A percentile compares a stretch with the other conserved stretches of the same genome.
phyloP scores from a whole-genome alignment of 495 filamentous ascomycete species.

The Saxophila tyrrhenica region DNA sequence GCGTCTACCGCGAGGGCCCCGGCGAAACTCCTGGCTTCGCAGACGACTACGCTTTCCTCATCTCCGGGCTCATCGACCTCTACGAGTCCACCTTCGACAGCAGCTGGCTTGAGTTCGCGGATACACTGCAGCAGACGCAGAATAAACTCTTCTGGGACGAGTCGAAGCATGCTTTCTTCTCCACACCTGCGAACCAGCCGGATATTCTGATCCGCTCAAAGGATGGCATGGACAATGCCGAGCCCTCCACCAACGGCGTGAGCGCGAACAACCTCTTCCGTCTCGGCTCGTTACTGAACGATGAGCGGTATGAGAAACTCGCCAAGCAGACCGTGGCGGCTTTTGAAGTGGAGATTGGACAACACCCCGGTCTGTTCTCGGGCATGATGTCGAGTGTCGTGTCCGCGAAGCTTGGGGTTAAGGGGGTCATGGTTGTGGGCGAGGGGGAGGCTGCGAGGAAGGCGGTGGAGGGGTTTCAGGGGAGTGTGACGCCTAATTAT shows the following conservation, averaged over 20 bases:
- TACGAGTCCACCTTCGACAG: constrained; percentile 83
- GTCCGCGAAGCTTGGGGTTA: constrained; percentile 50
- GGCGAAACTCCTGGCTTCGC: constrained; percentile 71
- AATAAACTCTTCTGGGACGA: constrained; percentile 34
- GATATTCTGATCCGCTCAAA: constrained; percentile 82
- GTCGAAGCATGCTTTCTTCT: constrained; percentile 67
- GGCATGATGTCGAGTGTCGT: constrained; percentile 68
- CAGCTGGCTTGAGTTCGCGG: constrained; percentile 68
- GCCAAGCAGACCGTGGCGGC: constrained; percentile 67
- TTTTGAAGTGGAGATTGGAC: constrained; percentile 80
- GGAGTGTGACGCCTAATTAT: constrained; percentile 14
- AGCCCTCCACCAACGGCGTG: constrained; percentile 79
- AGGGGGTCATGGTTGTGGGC: constrained; percentile 29
- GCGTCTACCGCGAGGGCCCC: constrained; percentile 65
- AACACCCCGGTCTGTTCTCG: constrained; percentile 82
- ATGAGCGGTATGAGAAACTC: constrained; percentile 32
- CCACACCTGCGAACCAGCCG: constrained; percentile 53
- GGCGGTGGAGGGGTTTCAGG: constrained; percentile 19
- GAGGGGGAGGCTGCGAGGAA: constrained; percentile 23
- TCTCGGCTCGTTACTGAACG: constrained; percentile 57
- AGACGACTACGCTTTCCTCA: constrained; percentile 90
- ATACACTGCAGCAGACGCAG: constrained; percentile 58
- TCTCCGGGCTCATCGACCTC: constrained; percentile 71
- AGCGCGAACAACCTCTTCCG: constrained; percentile 75
- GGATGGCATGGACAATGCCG: constrained; percentile 81